These are phyloP conservation scores for Melastoma malabathricum DNA, from an alignment of 345 rosid species.

Conservation along the genomic window DNA sequence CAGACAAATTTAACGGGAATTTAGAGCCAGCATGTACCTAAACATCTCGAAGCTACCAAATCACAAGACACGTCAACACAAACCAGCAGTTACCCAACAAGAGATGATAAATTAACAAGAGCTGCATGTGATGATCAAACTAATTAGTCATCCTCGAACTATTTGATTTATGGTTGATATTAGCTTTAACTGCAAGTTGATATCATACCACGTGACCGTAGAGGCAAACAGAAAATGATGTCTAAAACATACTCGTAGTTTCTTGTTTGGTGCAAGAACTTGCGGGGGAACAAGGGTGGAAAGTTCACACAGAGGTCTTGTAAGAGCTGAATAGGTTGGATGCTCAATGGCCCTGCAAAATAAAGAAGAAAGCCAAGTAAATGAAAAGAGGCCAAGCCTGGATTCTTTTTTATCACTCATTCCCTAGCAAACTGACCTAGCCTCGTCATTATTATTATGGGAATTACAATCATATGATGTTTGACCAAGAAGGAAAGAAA, in stretches of 20 bases:
- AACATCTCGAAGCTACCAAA: too few relatives aligned
- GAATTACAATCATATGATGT: conserved; percentile 2
- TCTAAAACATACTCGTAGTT: conserved; percentile 60
- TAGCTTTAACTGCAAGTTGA: too few relatives aligned
- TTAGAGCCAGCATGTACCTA: too few relatives aligned
- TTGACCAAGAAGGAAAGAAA: conserved; percentile 7
- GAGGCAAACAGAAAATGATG: conserved; percentile 1
- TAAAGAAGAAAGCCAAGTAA: conserved; percentile 1
- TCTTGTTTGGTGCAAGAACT: conserved; percentile 73
- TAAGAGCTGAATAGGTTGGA: conserved; percentile 93
- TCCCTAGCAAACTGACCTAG: neutral
- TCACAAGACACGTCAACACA: too few relatives aligned
- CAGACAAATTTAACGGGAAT: too few relatives aligned
- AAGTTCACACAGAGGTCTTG: conserved; percentile 96
- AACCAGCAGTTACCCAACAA: too few relatives aligned
- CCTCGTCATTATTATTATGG: neutral
- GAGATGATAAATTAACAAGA: too few relatives aligned
- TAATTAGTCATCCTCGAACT: too few relatives aligned
- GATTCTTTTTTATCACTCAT: conserved; percentile 1
- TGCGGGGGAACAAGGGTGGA: conserved; percentile 88
- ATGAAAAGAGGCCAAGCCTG: neutral
- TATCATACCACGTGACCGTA: neutral
- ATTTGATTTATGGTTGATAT: too few relatives aligned
- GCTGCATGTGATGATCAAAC: too few relatives aligned
- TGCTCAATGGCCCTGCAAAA: conserved; percentile 92